Evolutionary conservation across 1,139 yeast species (phyloP), one percentile per base, ranked within the genome.

Genomic region (Suzukiozyma palmioleophila): DNA sequence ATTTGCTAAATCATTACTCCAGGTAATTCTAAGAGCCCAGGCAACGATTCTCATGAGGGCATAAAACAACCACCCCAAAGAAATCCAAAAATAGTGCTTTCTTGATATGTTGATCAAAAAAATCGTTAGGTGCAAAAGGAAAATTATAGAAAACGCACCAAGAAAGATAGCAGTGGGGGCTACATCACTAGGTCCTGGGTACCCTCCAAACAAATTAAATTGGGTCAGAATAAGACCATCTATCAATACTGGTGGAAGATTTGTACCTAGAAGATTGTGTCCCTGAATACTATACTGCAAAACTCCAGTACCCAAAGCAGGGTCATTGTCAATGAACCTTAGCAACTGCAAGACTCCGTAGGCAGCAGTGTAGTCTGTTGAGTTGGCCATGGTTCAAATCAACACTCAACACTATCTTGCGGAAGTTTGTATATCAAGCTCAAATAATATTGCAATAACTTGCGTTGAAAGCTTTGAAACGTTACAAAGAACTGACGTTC

Each of bases 291-390:
- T 49, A 25, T 73, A 50, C 26, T 55, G 51, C 13, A 54, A 42
- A 29, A 73, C 65, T 11, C 82, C 81, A 0, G 82, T 75, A 10
- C 81, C 80, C 28, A 58, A 62, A 9, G 77, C 77, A 1, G 81
- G 77, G 38, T 64, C 64, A 37, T 74, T 58, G 30, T 64, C 56
- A 16, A 52, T 46, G 25, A 60, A 54, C 33, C 51, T 44, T 39
- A 68, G 53, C 10, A 67, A 50, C 37, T 52, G 50, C 55, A 64
- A 50, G 11, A 69, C 37, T 10, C 73, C 74, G 43, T 58, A 51
- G 12, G 53, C 42, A 21, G 66, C 64, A 3, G 56, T 49, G 40
- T 44, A 43, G 14, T 40, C 40, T 25, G 29, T 34, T 18, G 13
- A n/a, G n/a, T 15, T 26, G 9, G 22, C 22, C 7, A n/a, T 18